These are phyloP conservation scores for Trichoderma afroharzianum DNA, from an alignment of 2,329 filamentous ascomycete species.

Conservation along the genomic window DNA sequence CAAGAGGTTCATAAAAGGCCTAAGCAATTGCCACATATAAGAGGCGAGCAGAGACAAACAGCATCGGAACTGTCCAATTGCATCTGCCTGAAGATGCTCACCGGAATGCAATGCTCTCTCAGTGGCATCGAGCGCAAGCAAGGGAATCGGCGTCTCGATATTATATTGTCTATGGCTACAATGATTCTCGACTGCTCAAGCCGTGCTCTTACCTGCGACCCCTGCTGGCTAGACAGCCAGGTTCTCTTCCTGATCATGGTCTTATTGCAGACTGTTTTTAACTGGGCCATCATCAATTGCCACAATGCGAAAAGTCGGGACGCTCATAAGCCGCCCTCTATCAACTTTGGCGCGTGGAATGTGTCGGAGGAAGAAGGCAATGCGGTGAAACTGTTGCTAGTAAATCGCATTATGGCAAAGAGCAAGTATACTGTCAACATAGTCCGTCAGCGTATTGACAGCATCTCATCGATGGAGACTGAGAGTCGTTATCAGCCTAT, in stretches of 20 bases:
- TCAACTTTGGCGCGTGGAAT: background rate
- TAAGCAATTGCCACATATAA: background rate
- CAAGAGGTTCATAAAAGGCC: background rate
- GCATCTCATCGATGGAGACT: background rate
- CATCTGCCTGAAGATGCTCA: background rate
- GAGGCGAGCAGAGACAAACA: background rate
- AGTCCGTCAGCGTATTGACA: background rate
- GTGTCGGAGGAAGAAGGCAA: background rate
- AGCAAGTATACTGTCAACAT: background rate
- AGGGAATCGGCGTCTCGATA: background rate
- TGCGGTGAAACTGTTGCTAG: background rate
- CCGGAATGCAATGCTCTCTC: background rate
- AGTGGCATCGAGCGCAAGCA: background rate
- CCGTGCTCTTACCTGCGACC: background rate
- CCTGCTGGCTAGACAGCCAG: background rate
- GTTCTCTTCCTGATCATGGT: background rate
- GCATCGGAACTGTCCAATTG: background rate
- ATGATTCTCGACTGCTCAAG: background rate
- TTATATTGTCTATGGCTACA: background rate
- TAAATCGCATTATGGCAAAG: background rate
- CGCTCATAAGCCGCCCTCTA: background rate
- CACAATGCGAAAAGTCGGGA: background rate
- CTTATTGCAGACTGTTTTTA: background rate
- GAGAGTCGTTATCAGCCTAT: background rate
- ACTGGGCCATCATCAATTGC: background rate